Conservation (phyloP, 768 basidiomycete species). For the Cubamyces sp. region DNA sequence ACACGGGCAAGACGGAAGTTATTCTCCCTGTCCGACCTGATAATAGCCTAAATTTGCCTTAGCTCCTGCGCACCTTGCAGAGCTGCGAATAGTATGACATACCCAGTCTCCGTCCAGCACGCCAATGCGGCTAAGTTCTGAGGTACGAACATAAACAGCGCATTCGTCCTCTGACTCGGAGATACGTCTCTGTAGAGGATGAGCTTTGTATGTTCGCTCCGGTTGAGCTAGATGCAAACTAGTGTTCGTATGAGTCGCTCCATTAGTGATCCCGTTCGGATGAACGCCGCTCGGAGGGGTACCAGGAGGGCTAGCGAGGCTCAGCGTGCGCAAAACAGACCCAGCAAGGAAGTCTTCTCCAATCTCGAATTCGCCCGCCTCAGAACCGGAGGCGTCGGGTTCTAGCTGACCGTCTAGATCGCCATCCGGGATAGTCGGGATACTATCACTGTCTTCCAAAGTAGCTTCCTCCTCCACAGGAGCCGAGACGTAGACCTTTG, state of each 20-base stretch:
- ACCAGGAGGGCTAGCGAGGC: conserved; percentile 2
- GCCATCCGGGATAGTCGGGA: conserved; percentile 19
- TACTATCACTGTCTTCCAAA: conserved; percentile 34
- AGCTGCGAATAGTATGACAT: conserved; percentile 23
- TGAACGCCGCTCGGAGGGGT: conserved; percentile 1
- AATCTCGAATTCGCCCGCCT: conserved; percentile 57
- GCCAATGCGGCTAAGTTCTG: conserved; percentile 68
- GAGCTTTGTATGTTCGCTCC: conserved; percentile 27
- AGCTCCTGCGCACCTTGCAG: background rate
- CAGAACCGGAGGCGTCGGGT: conserved; percentile 6
- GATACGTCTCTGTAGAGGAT: conserved; percentile 40
- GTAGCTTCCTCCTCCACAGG: conserved; percentile 32
- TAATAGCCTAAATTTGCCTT: conserved; percentile 52
- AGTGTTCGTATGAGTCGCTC: conserved; percentile 24
- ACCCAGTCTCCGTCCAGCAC: conserved; percentile 82
- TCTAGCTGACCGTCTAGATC: conserved; percentile 14
- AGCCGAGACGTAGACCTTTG: conserved; percentile 45
- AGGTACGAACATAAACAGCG: conserved; percentile 63
- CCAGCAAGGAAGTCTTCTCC: conserved; percentile 71
- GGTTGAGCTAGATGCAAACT: conserved; percentile 16
- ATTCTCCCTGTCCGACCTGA: conserved; percentile 40
- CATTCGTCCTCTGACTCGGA: conserved; percentile 49
- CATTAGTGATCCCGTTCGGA: conserved; percentile 29
- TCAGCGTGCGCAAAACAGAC: conserved; percentile 40
- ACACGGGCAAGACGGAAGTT: conserved; percentile 60